phyloP scores from a whole-genome alignment of 345 rosid genomes.

The Ricinus communis region DNA sequence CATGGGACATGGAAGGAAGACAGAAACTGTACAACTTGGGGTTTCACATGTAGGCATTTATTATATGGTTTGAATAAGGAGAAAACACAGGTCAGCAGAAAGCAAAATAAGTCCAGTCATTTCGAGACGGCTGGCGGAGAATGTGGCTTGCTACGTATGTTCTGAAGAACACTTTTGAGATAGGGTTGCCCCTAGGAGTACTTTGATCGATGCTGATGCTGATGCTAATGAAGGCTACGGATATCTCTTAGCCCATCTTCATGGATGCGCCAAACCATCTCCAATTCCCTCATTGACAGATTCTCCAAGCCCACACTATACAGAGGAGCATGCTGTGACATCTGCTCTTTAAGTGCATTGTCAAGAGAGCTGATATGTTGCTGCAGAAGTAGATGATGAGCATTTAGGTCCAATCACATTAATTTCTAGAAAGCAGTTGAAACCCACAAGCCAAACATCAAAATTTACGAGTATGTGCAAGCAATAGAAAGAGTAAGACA shows the following conservation, averaged over 20 bases:
- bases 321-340: conserved; percentile 20
- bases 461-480: background rate
- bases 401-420: background rate
- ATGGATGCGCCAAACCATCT: conserved; percentile 15
- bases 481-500: background rate
- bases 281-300: conserved; percentile 13
- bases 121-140: too few relatives aligned
- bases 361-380: conserved; percentile 14
- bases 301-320: conserved; percentile 14
- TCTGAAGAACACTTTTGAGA: background rate
- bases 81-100: background rate
- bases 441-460: too few relatives aligned
- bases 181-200: background rate
- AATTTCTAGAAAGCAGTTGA: background rate
- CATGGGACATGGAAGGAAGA: background rate
- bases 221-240: background rate
- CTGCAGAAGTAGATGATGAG: conserved; percentile 5
- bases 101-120: background rate
- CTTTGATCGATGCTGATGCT: background rate
- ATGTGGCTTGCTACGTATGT: background rate
- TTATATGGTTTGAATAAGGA: background rate
- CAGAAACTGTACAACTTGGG: background rate
- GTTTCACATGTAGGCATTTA: background rate
- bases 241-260: conserved; percentile 13
- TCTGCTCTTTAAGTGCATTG: conserved; percentile 8